Evolutionary conservation across 768 basidiomycete genomes (phyloP), one percentile per base, ranked within the genome.

Genomic region (Rhodosporidiobolus odoratus): DNA sequence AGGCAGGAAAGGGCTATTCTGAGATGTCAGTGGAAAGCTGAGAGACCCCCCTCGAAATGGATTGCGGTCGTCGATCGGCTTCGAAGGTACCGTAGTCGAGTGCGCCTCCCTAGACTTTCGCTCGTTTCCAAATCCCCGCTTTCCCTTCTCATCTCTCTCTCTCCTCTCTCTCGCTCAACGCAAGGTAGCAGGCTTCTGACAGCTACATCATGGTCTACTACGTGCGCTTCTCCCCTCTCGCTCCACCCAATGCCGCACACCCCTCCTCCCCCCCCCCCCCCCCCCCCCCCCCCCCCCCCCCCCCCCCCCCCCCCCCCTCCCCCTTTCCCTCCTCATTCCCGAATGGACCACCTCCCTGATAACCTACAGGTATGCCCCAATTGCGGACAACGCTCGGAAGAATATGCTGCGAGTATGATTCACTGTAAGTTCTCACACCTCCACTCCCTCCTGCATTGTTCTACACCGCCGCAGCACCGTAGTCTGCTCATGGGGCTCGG

Each of bases 141-240:
- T 50, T 25, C 48, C n/a, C 50, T 35, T 37, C 43, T 10, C 34
- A 35, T 32, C 17, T 53, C 41, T 10, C 23, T 32, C 62, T 4
- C 35, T 15, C 15, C 47, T 37, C 47, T 13, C 61, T n/a, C 52
- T 3, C 30, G 15, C 38, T 30, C 32, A 4, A 17, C 17, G 37
- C 27, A 34, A 41, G 30, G 4, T 12, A 2, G 6, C 23, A 13
- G 25, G n/a, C n/a, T n/a, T n/a, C n/a, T n/a, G 37, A 13, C 47
- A 50, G 58, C 50, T 43, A 58, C 40, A 50, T 21, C 40, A 71
- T 71, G 70, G 65, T 67, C 30, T 71, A 66, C 65, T 66, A 71
- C 61, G 65, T 71, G 25, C 21, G 65, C 56, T 7, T 19, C 9
- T 30, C 23, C 34, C 23, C 35, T 23, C n/a, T n/a, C 9, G 47